phyloP scores from a whole-genome alignment of 2,329 filamentous ascomycete genomes.

The Drechslerella coelobrocha region DNA sequence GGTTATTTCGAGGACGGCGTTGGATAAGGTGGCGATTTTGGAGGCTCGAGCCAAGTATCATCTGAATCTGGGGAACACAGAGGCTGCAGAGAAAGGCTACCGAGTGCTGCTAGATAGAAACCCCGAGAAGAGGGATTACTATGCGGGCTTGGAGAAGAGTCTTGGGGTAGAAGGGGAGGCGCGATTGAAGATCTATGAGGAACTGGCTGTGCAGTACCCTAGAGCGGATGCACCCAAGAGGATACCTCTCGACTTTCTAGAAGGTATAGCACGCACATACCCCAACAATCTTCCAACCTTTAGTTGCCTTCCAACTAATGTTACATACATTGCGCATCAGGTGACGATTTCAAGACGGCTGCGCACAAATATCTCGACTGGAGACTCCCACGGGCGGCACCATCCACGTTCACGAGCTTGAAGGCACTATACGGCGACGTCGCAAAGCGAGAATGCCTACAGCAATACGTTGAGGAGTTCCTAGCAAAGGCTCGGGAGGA shows the following conservation, averaged over 20 bases:
- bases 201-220: constrained; percentile 80
- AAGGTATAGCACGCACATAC: constrained; percentile 63
- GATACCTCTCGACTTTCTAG: constrained; percentile 86
- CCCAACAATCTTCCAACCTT: constrained; percentile 9
- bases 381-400: constrained; percentile 90
- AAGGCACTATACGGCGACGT: constrained; percentile 86
- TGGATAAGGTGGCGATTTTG: constrained; percentile 84
- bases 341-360: constrained; percentile 78
- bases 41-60: constrained; percentile 87
- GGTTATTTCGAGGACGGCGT: constrained; percentile 73
- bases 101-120: constrained; percentile 82
- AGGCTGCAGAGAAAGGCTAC: constrained; percentile 83
- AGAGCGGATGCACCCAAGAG: constrained; percentile 84
- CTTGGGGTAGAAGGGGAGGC: constrained; percentile 70
- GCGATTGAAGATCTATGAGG: constrained; percentile 77
- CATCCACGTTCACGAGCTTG: constrained; percentile 94
- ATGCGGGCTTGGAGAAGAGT: constrained; percentile 74
- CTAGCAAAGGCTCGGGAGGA: constrained; percentile 61
- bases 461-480: constrained; percentile 79
- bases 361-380: constrained; percentile 79
- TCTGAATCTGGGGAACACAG: constrained; percentile 74
- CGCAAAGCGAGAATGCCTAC: constrained; percentile 78
- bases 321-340: constrained; percentile 57
- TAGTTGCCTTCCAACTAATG: constrained; percentile 20
- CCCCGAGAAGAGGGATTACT: constrained; percentile 84